phyloP scores from a whole-genome alignment of 805 yeast species.

The Kockiozyma suomiensis region DNA sequence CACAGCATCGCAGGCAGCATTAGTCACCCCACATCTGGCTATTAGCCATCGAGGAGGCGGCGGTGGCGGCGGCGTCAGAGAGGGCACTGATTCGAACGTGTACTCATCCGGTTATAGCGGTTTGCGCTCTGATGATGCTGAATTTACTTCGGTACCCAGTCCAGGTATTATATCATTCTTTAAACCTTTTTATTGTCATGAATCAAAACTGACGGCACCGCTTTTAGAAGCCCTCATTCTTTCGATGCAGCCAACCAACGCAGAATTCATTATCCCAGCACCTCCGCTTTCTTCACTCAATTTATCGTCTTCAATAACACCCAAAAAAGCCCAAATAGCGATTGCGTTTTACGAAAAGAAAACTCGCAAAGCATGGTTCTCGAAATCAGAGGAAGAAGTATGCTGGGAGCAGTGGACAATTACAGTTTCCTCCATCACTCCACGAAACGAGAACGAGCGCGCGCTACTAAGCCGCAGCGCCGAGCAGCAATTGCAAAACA shows the following conservation, averaged over 20 bases:
- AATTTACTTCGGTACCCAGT: background rate
- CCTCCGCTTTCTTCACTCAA: constrained; percentile 24
- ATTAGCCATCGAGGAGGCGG: constrained; percentile 4
- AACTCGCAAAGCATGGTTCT: constrained; percentile 58
- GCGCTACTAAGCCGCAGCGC: constrained; percentile 10
- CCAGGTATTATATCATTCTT: background rate
- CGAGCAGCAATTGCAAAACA: constrained; percentile 45
- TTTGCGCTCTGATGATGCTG: background rate
- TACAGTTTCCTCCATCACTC: constrained; percentile 49
- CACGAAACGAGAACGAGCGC: constrained; percentile 31
- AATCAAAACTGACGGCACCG: background rate
- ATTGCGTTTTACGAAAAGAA: constrained; percentile 39
- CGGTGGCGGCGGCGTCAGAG: background rate
- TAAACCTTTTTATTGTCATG: background rate
- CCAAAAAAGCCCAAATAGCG: constrained; percentile 12
- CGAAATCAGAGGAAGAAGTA: constrained; percentile 49
- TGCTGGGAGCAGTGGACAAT: constrained; percentile 77
- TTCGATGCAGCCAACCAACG: background rate
- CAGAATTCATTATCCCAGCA: constrained; percentile 16
- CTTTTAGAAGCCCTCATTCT: background rate
- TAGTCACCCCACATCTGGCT: background rate
- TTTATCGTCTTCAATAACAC: constrained; percentile 11
- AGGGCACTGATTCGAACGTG: background rate
- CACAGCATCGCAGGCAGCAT: constrained; percentile 23
- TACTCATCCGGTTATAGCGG: background rate